Percentiles rank a stretch among this genome's conserved stretches.
Evolutionary conservation across 306 rosid genomes (phyloP).

Genomic region (Malus fusca): DNA sequence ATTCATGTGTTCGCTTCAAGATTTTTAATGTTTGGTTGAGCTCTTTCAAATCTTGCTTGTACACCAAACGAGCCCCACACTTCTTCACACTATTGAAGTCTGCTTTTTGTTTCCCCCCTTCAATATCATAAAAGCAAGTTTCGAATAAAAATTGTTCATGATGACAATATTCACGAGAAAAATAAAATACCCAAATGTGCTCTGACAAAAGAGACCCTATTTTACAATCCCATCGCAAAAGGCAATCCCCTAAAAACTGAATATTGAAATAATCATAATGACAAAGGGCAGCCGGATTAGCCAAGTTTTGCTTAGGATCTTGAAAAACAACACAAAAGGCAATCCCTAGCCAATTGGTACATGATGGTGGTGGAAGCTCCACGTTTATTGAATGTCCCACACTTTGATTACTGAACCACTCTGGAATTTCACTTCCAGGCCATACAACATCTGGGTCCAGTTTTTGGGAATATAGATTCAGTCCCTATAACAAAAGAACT

Average conservation of each 20-base stretch:
- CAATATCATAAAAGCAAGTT: background rate
- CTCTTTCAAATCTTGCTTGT: background rate
- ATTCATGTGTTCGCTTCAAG: too few relatives aligned
- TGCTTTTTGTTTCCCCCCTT: background rate
- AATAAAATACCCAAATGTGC: background rate
- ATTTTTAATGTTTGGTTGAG: background rate
- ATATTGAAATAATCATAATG: accelerated
- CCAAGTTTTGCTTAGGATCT: background rate
- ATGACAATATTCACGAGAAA: background rate
- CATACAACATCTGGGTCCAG: too few relatives aligned
- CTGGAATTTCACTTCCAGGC: constrained; percentile 1
- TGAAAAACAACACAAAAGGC: background rate
- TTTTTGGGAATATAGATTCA: too few relatives aligned
- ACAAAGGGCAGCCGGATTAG: background rate
- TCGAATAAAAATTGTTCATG: background rate
- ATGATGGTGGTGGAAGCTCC: background rate
- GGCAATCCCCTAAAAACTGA: too few relatives aligned
- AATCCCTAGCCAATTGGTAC: background rate
- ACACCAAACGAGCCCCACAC: background rate
- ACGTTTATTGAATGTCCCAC: background rate
- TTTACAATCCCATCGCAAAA: too few relatives aligned
- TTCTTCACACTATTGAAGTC: background rate
- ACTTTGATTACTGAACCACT: background rate
- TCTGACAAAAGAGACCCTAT: too few relatives aligned
- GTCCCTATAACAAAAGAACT: too few relatives aligned